These are phyloP conservation scores for Backusella tarrabulga DNA, from an alignment of 192 early-diverging fungal genomes.

Conservation along the genomic window DNA sequence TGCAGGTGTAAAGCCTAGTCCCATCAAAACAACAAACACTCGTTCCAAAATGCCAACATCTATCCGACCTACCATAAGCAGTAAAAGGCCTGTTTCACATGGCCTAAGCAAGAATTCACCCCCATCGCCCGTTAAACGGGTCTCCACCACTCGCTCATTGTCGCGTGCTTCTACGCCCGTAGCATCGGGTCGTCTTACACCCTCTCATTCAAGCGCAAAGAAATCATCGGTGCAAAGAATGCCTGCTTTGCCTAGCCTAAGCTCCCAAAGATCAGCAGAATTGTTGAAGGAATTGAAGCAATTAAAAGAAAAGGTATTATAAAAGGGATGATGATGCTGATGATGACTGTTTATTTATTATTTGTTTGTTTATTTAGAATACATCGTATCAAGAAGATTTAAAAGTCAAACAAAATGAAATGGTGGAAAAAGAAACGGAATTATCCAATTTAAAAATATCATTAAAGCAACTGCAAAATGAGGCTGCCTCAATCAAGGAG, in stretches of 20 bases:
- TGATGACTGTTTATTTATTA: background rate
- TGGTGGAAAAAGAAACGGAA: conserved; percentile 2
- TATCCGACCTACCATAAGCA: conserved; percentile 1
- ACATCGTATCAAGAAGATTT: conserved; percentile 5
- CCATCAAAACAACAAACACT: background rate
- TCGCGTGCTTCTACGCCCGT: background rate
- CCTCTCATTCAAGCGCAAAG: background rate
- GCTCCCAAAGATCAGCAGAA: background rate
- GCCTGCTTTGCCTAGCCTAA: background rate
- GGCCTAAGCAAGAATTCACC: background rate
- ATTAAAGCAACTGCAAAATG: background rate
- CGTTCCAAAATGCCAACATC: background rate
- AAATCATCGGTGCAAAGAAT: background rate
- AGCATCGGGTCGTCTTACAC: background rate
- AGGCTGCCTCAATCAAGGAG: background rate
- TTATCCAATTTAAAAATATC: conserved; percentile 3
- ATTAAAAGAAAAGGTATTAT: background rate
- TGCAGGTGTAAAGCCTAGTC: conserved; percentile 1
- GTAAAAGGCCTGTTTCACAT: conserved; percentile 3
- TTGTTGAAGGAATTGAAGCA: background rate
- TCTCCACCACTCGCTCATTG: background rate
- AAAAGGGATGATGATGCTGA: background rate
- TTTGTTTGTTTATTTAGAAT: background rate
- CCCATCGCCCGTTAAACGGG: background rate
- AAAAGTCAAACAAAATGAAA: background rate